phyloP scores from a whole-genome alignment of 805 yeast species.

The Yarrowia sp. region DNA sequence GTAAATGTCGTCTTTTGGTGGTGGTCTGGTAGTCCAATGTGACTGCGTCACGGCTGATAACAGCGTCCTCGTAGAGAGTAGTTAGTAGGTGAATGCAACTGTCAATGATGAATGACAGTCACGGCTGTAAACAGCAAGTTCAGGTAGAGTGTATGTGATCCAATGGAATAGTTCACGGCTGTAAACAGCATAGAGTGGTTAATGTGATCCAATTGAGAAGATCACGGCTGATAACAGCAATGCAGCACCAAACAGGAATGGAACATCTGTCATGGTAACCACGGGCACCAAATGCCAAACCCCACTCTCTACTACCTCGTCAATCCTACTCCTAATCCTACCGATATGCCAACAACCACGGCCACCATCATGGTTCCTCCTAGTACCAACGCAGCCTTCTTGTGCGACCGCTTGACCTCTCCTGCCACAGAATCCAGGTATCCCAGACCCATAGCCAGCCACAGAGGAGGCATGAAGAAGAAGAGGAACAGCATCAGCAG shows the following conservation, averaged over 20 bases:
- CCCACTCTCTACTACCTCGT: constrained; percentile 17
- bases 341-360: constrained; percentile 33
- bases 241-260: too few relatives aligned
- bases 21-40: background rate
- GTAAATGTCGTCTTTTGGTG: constrained; percentile 3
- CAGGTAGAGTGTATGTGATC: background rate
- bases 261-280: background rate
- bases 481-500: constrained; percentile 21
- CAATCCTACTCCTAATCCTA: constrained; percentile 34
- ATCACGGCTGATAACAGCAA: too few relatives aligned
- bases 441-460: constrained; percentile 52
- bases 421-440: constrained; percentile 50
- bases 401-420: constrained; percentile 46
- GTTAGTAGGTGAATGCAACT: too few relatives aligned
- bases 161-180: background rate
- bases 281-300: background rate
- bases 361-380: constrained; percentile 42
- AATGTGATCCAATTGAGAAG: too few relatives aligned
- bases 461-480: constrained; percentile 51
- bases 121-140: constrained; percentile 15
- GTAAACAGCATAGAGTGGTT: background rate
- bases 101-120: background rate
- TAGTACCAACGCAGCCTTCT: constrained; percentile 49
- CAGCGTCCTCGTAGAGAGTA: background rate
- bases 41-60: background rate